Evolutionary conservation across 805 yeast genomes (phyloP), one percentile per base, ranked within the genome.

Genomic region (Schizosaccharomyces octosporus): DNA sequence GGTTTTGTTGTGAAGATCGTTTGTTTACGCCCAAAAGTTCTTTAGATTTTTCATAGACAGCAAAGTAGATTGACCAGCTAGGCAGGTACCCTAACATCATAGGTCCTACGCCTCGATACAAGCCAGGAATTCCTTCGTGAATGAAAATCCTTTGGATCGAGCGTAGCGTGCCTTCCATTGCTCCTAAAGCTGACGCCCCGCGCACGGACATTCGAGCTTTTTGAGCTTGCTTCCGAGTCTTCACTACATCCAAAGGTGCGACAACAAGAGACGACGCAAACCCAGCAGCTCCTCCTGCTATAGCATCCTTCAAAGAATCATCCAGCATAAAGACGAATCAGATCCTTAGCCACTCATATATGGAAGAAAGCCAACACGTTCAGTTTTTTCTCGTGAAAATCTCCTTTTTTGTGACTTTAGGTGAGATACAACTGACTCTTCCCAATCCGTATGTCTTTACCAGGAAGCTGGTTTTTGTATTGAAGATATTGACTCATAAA

Each of bases 61-160:
- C 79, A 72, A 93, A 93, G 70, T 93, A 93, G 59, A 93, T 85
- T 77, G 88, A 88, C 98, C 98, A 93, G 0, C 97, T 87, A 17
- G 98, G 98, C 67, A 93, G 81, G 71, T 93, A 93, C 0, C 98
- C 98, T 60, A 90, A 72, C 0, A 90, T 79, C 48, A 90, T 87
- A n/a, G 98, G 97, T 1, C 84, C 84, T 29, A 93, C 73, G 4
- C 98, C 98, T 64, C 95, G 75, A 70, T 93, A 93, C 15, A 93
- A 75, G 0, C 97, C 97, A 51, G 79, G 72, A 1, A 81, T 66
- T 9, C 97, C 95, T 72, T 89, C 97, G 62, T 88, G 90, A 48
- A 72, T 70, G 63, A 80, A 72, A 21, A 90, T 89, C 1, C n/a
- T 41, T 29, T 17, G 27, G 24, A 57, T 36, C 39, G 59, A 21